phyloP scores from a whole-genome alignment of 306 rosid genomes.

The Cicer bijugum region DNA sequence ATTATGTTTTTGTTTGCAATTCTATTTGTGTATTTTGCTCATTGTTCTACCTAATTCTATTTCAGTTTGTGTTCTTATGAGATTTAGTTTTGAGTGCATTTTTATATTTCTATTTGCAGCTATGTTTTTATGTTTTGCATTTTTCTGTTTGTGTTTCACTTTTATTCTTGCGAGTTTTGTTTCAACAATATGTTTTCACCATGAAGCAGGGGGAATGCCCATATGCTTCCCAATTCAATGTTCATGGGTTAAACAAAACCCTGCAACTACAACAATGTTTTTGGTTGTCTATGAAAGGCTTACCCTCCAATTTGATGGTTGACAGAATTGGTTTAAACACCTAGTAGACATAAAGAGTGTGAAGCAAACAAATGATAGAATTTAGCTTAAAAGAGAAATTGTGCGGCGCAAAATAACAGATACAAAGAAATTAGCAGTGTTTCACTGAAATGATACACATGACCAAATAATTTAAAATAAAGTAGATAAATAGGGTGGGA shows the following conservation, averaged over 20 bases:
- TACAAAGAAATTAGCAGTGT: background rate
- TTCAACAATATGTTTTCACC: too few species aligned
- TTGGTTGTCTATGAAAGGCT: background rate
- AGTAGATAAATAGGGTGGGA: background rate
- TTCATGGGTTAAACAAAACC: background rate
- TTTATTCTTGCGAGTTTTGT: too few species aligned
- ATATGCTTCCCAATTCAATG: background rate
- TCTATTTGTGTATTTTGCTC: too few species aligned
- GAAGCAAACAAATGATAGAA: background rate
- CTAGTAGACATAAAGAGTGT: background rate
- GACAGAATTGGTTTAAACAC: background rate
- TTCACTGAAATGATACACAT: background rate
- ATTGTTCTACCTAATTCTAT: too few species aligned
- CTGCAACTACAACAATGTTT: background rate
- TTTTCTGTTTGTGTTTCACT: too few species aligned
- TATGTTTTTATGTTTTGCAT: too few species aligned
- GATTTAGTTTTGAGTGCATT: too few species aligned
- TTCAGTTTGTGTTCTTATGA: too few species aligned
- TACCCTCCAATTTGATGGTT: background rate
- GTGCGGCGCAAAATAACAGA: background rate
- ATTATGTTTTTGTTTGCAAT: too few species aligned
- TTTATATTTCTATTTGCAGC: too few species aligned
- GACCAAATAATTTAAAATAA: conserved; percentile 8
- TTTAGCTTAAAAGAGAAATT: background rate
- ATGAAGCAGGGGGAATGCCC: background rate